phyloP scores from a whole-genome alignment of 164 flowering plant species.

The Sextonia rubra region DNA sequence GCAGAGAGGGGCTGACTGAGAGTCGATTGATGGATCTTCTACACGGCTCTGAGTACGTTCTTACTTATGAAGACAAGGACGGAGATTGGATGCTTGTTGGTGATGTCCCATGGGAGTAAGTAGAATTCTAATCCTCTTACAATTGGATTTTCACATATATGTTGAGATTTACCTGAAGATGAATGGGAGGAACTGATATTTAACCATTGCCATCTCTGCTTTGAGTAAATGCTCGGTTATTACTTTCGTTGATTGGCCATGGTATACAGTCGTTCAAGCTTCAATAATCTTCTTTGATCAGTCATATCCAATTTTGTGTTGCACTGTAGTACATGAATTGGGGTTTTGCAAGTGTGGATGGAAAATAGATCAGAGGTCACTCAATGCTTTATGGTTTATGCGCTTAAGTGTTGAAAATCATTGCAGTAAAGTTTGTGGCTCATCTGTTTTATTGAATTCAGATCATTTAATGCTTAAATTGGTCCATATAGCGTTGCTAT shows the following conservation, averaged over 20 bases:
- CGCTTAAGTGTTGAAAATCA: neutral
- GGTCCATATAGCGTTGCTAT: neutral
- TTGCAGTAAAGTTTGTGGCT: too few species aligned
- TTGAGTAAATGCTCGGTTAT: neutral
- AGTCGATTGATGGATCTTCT: slow-evolving; percentile 65
- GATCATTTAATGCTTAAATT: neutral
- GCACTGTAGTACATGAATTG: too few species aligned
- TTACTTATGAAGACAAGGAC: slow-evolving; percentile 84
- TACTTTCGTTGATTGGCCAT: neutral
- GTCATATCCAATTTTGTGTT: too few species aligned
- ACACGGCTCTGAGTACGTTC: slow-evolving; percentile 80
- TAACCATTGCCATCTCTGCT: neutral
- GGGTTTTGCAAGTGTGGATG: too few species aligned
- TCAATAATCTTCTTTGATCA: too few species aligned
- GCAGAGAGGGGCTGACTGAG: slow-evolving; percentile 48
- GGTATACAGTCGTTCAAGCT: too few species aligned
- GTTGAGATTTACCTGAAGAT: neutral
- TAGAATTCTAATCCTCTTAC: slow-evolving; percentile 5
- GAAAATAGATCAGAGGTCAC: too few species aligned
- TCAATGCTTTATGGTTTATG: neutral
- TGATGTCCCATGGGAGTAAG: slow-evolving; percentile 95
- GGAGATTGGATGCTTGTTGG: slow-evolving; percentile 97
- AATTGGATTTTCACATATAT: neutral
- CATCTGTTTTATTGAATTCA: too few species aligned
- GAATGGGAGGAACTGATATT: neutral